These are phyloP conservation scores for Arachis monticola DNA, from an alignment of 331 rosid genomes.

Conservation along the genomic window DNA sequence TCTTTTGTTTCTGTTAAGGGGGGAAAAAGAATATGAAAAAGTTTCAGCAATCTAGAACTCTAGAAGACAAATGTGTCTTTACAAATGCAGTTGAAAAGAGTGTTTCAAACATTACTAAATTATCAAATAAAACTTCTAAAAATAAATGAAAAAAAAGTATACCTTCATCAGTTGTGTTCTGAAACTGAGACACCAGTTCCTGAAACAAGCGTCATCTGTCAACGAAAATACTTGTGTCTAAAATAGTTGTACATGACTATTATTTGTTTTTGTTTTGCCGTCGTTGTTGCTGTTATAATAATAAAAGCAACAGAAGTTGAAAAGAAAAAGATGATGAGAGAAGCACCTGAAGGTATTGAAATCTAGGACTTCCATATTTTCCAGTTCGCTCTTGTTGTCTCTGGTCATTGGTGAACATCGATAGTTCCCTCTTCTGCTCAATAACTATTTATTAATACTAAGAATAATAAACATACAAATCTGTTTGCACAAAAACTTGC, in stretches of 20 bases:
- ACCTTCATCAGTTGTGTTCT: conserved; percentile 72
- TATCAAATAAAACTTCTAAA: background rate
- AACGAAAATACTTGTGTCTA: background rate
- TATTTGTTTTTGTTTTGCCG: too few relatives aligned
- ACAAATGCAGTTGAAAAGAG: conserved; percentile 3
- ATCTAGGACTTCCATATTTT: conserved; percentile 81
- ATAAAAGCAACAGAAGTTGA: background rate
- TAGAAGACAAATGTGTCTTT: background rate
- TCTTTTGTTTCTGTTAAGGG: conserved; percentile 65
- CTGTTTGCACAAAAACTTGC: conserved; percentile 87
- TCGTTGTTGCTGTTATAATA: background rate
- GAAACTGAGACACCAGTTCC: conserved; percentile 84
- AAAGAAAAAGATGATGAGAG: background rate
- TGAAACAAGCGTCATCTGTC: conserved; percentile 40
- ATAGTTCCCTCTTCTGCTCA: conserved; percentile 18
- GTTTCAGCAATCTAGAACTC: background rate
- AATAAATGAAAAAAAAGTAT: background rate
- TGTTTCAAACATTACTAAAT: background rate
- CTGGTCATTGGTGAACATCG: conserved; percentile 81
- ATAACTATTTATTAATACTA: background rate
- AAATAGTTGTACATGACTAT: background rate
- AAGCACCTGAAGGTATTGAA: conserved; percentile 77
- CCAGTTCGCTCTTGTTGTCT: conserved; percentile 87
- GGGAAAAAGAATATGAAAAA: conserved; percentile 33
- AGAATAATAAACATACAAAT: background rate